Base-by-base conservation (phyloP, 1,284 basidiomycete genomes). In the Malassezia caprae region DNA sequence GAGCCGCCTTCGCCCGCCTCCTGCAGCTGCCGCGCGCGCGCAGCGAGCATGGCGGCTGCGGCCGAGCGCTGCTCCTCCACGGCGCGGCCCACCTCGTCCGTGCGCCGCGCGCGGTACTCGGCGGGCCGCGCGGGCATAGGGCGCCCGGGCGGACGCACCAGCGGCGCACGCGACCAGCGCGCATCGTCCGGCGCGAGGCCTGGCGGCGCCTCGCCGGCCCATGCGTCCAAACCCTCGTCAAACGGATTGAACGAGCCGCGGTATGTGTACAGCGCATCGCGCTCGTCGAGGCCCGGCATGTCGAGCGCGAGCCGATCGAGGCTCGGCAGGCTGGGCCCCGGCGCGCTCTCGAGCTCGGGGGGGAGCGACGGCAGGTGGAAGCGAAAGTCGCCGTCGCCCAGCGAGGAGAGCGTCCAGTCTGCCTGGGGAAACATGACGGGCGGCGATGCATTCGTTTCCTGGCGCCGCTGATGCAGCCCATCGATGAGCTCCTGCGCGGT, bases 381-480 rank as follows among this genome's bases (percentile, higher is more conserved):
- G 42, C 62, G 59, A 53, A 73, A 73, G 30, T 70, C 69, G 47
- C 71, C 69, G 28, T 71, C 64, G 39, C 59, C 50, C 55, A 70
- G 67, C 31, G 59, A 60, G 19, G 66, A 56, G 2, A 73, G 58
- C 28, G 68, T 64, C 50, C 68, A 65, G 55, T 72, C 69, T 32
- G 69, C 66, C 53, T 68, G 65, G 31, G 71, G 63, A 53, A 73
- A 73, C 6, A 65, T 62, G 35, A 58, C 62, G 13, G 44, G 44
- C 26, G 67, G 67, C 49, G 64, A 60, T 49, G 54, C 53, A 17
- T 41, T 12, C 88, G 90, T 8, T 85, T 90, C 73, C 90, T 59
- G 50, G 81, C 87, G 80, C 37, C 88, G 80, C 42, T 82, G 82
- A 67, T 82, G 83, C 52, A 90, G 81, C 66, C 90, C 88, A 59